Evolutionary conservation across 352 stramenopile genomes (phyloP).

Genomic region (Globisporangium takayamanum): DNA sequence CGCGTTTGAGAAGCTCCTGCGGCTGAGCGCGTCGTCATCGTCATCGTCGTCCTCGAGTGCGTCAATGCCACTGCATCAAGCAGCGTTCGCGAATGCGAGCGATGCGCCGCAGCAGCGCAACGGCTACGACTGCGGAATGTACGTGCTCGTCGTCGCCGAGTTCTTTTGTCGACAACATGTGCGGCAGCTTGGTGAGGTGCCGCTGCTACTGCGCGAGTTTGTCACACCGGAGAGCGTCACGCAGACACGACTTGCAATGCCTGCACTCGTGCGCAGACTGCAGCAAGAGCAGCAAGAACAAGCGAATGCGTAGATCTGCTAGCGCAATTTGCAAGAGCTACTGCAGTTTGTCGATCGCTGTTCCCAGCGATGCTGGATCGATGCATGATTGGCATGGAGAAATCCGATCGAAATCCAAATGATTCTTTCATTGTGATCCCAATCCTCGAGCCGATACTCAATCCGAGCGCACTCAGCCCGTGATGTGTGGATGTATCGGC

Average conservation of each 20-base stretch:
- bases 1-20: constrained; percentile 40
- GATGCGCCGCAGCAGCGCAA: constrained; percentile 68
- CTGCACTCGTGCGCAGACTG: constrained; percentile 28
- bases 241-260: constrained; percentile 39
- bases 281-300: constrained; percentile 6
- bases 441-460: too few species aligned
- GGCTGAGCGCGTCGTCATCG: constrained; percentile 1
- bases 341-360: not conserved
- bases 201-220: constrained; percentile 28
- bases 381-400: too few species aligned
- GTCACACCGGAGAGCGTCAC: constrained; percentile 46
- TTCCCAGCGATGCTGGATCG: too few species aligned
- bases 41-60: too few species aligned
- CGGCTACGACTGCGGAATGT: constrained; percentile 78
- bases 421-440: too few species aligned
- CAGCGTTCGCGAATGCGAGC: constrained; percentile 21
- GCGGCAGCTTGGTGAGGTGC: not conserved
- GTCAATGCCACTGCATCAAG: not conserved
- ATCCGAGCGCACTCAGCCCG: too few species aligned
- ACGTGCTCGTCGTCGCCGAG: constrained; percentile 62
- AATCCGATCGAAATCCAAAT: too few species aligned
- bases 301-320: too few species aligned
- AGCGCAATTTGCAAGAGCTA: not conserved
- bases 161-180: constrained; percentile 38
- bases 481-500: too few species aligned